Evolutionary conservation across 345 rosid genomes (phyloP).

Genomic region (Heritiera littoralis): DNA sequence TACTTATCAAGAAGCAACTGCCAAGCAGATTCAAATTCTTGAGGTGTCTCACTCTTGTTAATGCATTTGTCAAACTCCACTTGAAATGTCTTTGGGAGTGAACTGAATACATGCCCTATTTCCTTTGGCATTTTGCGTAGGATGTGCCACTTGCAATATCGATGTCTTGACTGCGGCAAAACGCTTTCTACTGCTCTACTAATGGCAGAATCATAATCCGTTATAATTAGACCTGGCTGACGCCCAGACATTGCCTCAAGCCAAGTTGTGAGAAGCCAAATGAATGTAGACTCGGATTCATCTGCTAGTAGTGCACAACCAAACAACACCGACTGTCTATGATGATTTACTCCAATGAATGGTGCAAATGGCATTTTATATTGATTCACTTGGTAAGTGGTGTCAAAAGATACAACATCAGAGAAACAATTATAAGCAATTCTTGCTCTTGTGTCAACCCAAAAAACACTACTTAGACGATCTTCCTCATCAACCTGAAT

Average conservation of each 20-base stretch:
- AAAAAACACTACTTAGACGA: conserved; percentile 32
- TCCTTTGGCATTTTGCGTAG: conserved; percentile 35
- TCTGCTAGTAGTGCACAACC: conserved; percentile 39
- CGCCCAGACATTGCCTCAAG: conserved; percentile 34
- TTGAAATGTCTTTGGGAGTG: conserved; percentile 34
- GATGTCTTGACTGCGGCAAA: conserved; percentile 28
- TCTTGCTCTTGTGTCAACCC: conserved; percentile 39
- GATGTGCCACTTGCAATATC: conserved; percentile 39
- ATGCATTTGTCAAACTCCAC: conserved; percentile 32
- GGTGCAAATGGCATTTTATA: conserved; percentile 40
- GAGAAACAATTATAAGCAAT: conserved; percentile 32
- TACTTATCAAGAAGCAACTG: conserved; percentile 36
- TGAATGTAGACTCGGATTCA: conserved; percentile 34
- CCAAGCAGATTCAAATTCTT: conserved; percentile 42
- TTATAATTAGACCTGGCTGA: conserved; percentile 32
- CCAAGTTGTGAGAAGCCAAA: conserved; percentile 42
- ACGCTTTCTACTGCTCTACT: conserved; percentile 31
- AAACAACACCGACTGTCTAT: conserved; percentile 37
- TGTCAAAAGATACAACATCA: conserved; percentile 34
- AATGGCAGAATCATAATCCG: conserved; percentile 35
- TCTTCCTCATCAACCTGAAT: conserved; percentile 39
- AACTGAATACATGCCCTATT: conserved; percentile 27
- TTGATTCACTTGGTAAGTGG: conserved; percentile 33
- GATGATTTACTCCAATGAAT: conserved; percentile 38
- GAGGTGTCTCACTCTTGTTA: conserved; percentile 30